These are phyloP conservation scores for Plantago elongata DNA, from an alignment of 257 asterid genomes.

Conservation along the genomic window DNA sequence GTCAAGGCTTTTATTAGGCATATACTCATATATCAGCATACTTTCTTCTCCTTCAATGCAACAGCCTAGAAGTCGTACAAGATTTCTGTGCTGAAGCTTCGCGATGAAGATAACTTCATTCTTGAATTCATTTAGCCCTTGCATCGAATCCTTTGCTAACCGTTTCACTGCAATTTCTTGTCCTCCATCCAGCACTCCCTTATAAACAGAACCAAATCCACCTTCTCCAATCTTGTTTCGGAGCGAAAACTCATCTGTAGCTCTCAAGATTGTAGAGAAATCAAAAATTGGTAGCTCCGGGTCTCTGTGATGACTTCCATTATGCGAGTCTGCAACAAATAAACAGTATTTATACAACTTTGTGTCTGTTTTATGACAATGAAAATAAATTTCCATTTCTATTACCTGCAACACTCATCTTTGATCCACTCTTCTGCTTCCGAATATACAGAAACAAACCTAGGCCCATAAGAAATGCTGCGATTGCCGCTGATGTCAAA, in stretches of 20 bases:
- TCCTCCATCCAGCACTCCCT: neutral
- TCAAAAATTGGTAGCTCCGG: conserved; percentile 3
- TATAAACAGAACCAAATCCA: conserved; percentile 3
- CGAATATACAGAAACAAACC: conserved; percentile 2
- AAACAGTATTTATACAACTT: no score
- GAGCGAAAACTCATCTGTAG: neutral
- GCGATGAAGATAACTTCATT: conserved; percentile 3
- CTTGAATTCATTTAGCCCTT: conserved; percentile 3
- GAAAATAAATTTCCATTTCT: no score
- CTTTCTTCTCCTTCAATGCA: conserved; percentile 8
- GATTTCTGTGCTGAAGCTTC: neutral
- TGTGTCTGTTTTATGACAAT: no score
- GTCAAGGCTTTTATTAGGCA: conserved; percentile 8
- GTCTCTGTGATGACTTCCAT: conserved; percentile 1
- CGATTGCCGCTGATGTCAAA: conserved; percentile 13
- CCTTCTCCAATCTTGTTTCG: conserved; percentile 5
- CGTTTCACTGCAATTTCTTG: neutral
- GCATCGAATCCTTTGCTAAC: neutral
- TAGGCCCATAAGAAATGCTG: conserved; percentile 3
- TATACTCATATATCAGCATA: conserved; percentile 6
- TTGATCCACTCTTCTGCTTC: conserved; percentile 13
- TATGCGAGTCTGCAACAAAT: neutral
- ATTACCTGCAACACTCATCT: no score
- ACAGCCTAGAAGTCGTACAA: neutral
- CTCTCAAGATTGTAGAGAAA: conserved; percentile 1